Percentiles rank a stretch among this genome's conserved stretches.
Conservation (phyloP, 106 monocot species). For the Acorus gramineus region DNA sequence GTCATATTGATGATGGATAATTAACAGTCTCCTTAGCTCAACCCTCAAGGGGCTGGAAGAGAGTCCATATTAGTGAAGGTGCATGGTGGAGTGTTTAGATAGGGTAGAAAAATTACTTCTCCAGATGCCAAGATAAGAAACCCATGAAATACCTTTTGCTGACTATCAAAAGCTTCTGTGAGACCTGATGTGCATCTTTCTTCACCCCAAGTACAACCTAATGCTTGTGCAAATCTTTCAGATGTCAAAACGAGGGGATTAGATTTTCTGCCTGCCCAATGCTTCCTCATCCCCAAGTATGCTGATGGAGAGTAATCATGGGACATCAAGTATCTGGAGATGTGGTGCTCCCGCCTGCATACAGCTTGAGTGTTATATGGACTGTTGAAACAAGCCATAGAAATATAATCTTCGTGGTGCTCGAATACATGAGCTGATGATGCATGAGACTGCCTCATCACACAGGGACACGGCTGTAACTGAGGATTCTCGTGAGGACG, state of each 20-base stretch:
- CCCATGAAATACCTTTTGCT: constrained; percentile 13
- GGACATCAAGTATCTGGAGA: constrained; percentile 48
- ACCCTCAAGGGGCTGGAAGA: too few species aligned
- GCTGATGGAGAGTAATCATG: constrained; percentile 17
- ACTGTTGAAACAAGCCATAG: constrained; percentile 23
- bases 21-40: background rate
- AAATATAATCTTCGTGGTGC: constrained; percentile 42
- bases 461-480: constrained; percentile 5
- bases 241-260: constrained; percentile 14
- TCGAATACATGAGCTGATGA: constrained; percentile 35
- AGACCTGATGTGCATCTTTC: constrained; percentile 9
- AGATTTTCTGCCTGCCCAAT: constrained; percentile 9
- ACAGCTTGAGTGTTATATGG: constrained; percentile 19
- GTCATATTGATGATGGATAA: background rate
- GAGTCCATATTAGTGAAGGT: too few species aligned
- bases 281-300: constrained; percentile 10
- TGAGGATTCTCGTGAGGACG: constrained; percentile 9
- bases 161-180: constrained; percentile 2
- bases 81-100: too few species aligned
- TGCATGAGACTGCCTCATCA: constrained; percentile 10
- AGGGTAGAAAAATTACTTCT: background rate
- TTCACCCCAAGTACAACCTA: constrained; percentile 9
- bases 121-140: background rate
- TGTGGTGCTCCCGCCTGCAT: constrained; percentile 48
- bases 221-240: constrained; percentile 18